Conservation (phyloP, 768 basidiomycete genomes). For the Leccinum subgranulosum region DNA sequence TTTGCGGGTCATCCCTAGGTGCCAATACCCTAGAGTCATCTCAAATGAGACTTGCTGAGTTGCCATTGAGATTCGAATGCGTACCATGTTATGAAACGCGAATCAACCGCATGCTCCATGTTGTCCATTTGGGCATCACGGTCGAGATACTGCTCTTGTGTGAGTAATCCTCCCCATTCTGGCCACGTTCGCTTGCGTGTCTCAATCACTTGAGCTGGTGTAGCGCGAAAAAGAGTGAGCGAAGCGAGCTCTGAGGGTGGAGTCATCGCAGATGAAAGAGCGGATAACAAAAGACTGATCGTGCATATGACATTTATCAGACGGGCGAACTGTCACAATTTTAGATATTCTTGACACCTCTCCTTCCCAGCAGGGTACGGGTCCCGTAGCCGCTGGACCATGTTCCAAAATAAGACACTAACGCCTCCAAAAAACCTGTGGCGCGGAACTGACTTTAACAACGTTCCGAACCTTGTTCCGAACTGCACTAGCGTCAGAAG, state of each 20-base stretch:
- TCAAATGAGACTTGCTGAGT: not conserved
- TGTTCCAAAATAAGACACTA: not conserved
- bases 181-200: constrained; percentile 37
- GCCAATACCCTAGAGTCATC: constrained; percentile 50
- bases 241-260: constrained; percentile 13
- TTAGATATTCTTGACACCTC: not conserved
- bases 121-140: constrained; percentile 39
- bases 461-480: not conserved
- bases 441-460: not conserved
- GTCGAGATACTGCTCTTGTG: constrained; percentile 44
- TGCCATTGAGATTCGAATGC: not conserved
- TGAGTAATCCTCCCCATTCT: constrained; percentile 44
- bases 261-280: constrained; percentile 1
- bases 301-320: not conserved
- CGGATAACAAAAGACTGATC: not conserved
- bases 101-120: constrained; percentile 43
- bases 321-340: not conserved
- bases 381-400: not conserved
- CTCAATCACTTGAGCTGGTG: constrained; percentile 41
- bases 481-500: not conserved
- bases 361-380: not conserved
- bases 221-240: constrained; percentile 47
- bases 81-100: constrained; percentile 51
- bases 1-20: constrained; percentile 45
- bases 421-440: not conserved